Conservation (phyloP, 1,284 basidiomycete species). For the Fomitopsis pinicola region DNA sequence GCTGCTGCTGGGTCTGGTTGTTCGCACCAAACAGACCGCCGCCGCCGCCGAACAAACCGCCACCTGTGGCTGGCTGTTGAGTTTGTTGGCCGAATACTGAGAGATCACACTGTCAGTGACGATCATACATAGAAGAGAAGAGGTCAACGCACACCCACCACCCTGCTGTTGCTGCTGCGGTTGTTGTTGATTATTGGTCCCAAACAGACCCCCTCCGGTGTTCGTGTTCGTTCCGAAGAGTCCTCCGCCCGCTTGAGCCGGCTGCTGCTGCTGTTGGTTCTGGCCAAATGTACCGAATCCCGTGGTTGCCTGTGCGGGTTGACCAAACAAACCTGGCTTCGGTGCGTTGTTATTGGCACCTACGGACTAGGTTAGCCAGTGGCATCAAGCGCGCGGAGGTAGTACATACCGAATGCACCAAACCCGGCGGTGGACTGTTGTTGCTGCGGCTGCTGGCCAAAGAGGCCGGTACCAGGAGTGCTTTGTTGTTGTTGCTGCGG, state of each 20-base stretch:
- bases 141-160: slow-evolving; percentile 13
- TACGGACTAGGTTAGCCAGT: not conserved
- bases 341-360: slow-evolving; percentile 26
- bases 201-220: slow-evolving; percentile 25
- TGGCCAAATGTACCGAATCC: slow-evolving; percentile 31
- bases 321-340: slow-evolving; percentile 38
- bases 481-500: slow-evolving; percentile 29
- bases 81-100: slow-evolving; percentile 29
- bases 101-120: not conserved
- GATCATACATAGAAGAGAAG: slow-evolving; percentile 15
- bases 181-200: slow-evolving; percentile 23
- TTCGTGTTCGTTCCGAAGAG: slow-evolving; percentile 34
- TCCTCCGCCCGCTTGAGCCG: slow-evolving; percentile 22
- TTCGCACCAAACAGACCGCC: slow-evolving; percentile 7
- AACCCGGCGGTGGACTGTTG: slow-evolving; percentile 29
- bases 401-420: slow-evolving; percentile 34
- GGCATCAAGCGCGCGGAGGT: not conserved
- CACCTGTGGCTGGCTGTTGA: slow-evolving; percentile 24
- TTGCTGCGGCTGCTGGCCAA: slow-evolving; percentile 33
- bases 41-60: slow-evolving; percentile 3
- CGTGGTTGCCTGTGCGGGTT: slow-evolving; percentile 15
- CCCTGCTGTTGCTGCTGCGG: slow-evolving; percentile 25
- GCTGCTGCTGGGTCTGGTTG: slow-evolving; percentile 22
- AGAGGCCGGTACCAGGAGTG: slow-evolving; percentile 37
- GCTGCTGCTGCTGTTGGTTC: slow-evolving; percentile 20